Evolutionary conservation across 1,284 basidiomycete genomes (phyloP).

Genomic region (Cronartium quercuum): DNA sequence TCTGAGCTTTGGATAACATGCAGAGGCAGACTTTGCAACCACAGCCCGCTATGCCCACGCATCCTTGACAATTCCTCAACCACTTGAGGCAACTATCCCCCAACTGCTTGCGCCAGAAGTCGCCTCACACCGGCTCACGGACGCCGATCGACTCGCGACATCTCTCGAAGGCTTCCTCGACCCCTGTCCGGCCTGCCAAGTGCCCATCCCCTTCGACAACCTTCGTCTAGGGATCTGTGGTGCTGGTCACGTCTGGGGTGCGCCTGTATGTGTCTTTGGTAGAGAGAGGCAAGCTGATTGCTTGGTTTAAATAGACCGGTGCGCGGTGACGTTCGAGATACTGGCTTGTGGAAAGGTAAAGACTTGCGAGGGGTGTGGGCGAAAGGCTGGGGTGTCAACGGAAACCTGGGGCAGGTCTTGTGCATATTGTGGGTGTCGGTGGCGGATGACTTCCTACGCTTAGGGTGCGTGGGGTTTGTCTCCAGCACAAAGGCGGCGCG

Average conservation of each 20-base stretch:
- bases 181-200: conserved; percentile 20
- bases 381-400: background rate
- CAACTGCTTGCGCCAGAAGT: conserved; percentile 17
- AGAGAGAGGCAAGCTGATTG: background rate
- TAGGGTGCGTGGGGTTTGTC: too few species aligned
- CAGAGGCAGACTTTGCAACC: conserved; percentile 1
- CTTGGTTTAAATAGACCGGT: conserved; percentile 8
- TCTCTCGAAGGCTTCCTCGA: background rate
- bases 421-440: conserved; percentile 30
- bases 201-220: conserved; percentile 9
- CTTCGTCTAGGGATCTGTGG: conserved; percentile 12
- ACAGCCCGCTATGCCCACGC: background rate
- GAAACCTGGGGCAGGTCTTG: background rate
- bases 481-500: too few species aligned
- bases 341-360: conserved; percentile 6
- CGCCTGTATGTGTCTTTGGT: background rate
- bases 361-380: conserved; percentile 13
- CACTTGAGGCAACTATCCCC: conserved; percentile 2
- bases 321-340: conserved; percentile 25
- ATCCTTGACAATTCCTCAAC: background rate
- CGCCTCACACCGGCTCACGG: conserved; percentile 9
- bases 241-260: conserved; percentile 25
- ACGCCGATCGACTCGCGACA: conserved; percentile 9
- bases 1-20: background rate
- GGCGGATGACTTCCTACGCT: background rate